Evolutionary conservation across 2,329 filamentous ascomycete genomes (phyloP).

Genomic region (Ambrosiella xylebori): DNA sequence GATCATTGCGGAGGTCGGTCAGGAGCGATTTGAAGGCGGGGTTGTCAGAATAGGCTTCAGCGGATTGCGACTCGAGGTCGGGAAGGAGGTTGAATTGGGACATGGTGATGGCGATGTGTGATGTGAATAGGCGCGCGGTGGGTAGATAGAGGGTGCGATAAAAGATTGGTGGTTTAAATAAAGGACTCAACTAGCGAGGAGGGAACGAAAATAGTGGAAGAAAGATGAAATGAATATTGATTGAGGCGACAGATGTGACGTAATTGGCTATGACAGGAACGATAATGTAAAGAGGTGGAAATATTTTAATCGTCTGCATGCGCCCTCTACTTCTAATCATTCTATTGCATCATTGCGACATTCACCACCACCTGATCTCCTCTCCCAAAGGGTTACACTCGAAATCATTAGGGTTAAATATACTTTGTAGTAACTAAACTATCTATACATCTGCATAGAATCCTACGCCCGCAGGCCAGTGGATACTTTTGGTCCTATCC

Average conservation of each 20-base stretch:
- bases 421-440: too few species aligned
- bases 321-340: too few species aligned
- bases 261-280: not conserved
- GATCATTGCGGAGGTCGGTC: slow-evolving; percentile 65
- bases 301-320: too few species aligned
- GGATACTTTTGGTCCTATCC: not conserved
- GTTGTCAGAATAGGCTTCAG: slow-evolving; percentile 64
- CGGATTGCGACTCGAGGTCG: slow-evolving; percentile 60
- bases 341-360: too few species aligned
- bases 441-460: too few species aligned
- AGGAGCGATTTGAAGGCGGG: slow-evolving; percentile 79
- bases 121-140: not conserved
- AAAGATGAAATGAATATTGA: not conserved
- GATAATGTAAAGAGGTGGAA: not conserved
- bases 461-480: too few species aligned
- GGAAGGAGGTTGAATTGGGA: slow-evolving; percentile 71
- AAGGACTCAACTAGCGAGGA: not conserved
- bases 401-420: too few species aligned
- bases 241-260: not conserved
- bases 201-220: not conserved
- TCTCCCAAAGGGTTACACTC: too few species aligned
- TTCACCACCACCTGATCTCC: too few species aligned
- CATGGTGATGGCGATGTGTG: slow-evolving; percentile 36
- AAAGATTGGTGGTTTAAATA: not conserved
- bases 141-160: not conserved